Conservation (phyloP, 2,329 filamentous ascomycete species). For the Clonostachys rosea region DNA sequence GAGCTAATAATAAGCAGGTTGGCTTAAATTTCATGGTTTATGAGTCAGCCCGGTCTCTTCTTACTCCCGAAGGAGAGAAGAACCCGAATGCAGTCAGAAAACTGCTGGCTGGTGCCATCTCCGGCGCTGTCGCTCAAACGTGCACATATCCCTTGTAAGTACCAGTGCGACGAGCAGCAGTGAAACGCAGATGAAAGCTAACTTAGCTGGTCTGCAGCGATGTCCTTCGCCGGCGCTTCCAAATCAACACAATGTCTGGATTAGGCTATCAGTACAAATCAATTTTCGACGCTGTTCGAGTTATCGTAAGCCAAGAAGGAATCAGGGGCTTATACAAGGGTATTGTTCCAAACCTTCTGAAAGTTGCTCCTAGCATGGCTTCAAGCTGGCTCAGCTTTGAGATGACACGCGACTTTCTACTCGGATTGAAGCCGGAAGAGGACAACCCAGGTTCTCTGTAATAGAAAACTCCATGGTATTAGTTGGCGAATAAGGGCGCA, state of each 20-base stretch:
- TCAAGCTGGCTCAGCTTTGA: constrained; percentile 98
- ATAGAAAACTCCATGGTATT: no score
- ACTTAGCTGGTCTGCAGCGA: constrained; percentile 48
- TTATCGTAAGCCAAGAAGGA: constrained; percentile 83
- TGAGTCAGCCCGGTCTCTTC: constrained; percentile 75
- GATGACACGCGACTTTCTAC: constrained; percentile 81
- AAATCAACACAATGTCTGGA: constrained; percentile 98
- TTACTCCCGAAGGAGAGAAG: constrained; percentile 84
- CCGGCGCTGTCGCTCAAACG: constrained; percentile 94
- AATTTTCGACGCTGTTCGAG: constrained; percentile 74
- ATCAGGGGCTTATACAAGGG: constrained; percentile 88
- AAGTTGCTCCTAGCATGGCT: constrained; percentile 97
- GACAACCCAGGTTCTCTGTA: background rate
- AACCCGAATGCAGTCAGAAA: constrained; percentile 79
- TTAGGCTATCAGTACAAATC: constrained; percentile 96
- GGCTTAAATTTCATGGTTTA: constrained; percentile 99
- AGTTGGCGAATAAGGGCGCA: no score
- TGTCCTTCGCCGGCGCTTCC: constrained; percentile 87
- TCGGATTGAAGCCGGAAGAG: constrained; percentile 49
- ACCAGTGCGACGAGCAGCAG: background rate
- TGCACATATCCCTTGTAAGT: constrained; percentile 97
- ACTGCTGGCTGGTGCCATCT: constrained; percentile 83
- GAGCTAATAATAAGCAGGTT: constrained; percentile 52
- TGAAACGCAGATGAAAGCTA: background rate
- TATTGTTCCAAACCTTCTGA: constrained; percentile 89